Percentiles rank a stretch among this genome's conserved stretches.
These are phyloP conservation scores for Dictyostelium brefeldianum DNA, from an alignment of 78 protist genomes.

Conservation along the genomic window DNA sequence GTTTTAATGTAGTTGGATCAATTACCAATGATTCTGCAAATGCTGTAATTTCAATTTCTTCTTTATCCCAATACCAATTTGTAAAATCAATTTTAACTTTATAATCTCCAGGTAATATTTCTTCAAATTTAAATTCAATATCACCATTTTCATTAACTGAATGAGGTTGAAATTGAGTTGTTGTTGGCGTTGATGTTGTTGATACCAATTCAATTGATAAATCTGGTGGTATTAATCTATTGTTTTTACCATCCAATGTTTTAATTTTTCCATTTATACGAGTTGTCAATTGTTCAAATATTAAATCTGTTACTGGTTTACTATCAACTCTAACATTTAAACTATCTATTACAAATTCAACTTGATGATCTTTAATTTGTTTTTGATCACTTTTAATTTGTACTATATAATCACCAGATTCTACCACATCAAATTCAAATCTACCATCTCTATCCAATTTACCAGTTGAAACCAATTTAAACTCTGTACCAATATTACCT, in stretches of 20 bases:
- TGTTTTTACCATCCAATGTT: background rate
- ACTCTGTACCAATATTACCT: background rate
- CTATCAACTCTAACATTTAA: background rate
- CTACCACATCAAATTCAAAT: background rate
- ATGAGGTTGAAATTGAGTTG: background rate
- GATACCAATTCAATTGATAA: background rate
- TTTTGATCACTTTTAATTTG: background rate
- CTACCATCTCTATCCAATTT: background rate
- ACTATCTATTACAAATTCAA: background rate
- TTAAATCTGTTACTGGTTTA: background rate
- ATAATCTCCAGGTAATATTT: background rate
- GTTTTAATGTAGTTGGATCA: background rate
- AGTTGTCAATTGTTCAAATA: background rate
- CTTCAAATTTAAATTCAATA: background rate
- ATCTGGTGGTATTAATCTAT: background rate
- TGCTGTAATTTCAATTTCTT: background rate
- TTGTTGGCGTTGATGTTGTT: background rate
- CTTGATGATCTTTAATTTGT: background rate
- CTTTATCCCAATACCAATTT: slow-evolving; percentile 1
- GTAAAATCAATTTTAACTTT: background rate
- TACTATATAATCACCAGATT: background rate
- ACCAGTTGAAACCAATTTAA: background rate
- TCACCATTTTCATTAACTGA: background rate
- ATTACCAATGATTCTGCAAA: background rate
- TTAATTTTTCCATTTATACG: background rate